Evolutionary conservation across 2,329 filamentous ascomycete genomes (phyloP), one percentile per base, ranked within the genome.

Genomic region (Dothiorella sarmentorum): DNA sequence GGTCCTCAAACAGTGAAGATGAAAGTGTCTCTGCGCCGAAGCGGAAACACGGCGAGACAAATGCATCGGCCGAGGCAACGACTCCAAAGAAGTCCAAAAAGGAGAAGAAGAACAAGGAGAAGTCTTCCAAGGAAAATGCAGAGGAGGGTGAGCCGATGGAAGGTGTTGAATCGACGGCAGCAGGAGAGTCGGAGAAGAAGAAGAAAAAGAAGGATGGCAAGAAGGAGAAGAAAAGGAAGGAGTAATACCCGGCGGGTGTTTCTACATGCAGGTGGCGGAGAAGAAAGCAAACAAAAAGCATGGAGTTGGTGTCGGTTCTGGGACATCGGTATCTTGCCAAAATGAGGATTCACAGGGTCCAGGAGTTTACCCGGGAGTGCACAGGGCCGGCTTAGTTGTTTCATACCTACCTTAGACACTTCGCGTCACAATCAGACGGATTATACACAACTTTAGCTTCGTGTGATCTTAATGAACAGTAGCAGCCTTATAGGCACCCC

Each of bases 11-110:
- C n/a, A n/a, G n/a, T n/a, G 75, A 76, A 15, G 70, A 68, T 49
- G 78, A 78, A 18, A 72, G 80, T 15, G 75, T 26, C n/a, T 10
- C 22, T n/a, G 55, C 22, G 4, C 35, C 9, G 15, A 80, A 79
- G 67, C 68, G 76, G 40, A 74, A 72, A 59, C 69, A 69, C 57
- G 66, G 66, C 29, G 67, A 70, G 45, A 65, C 65, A 27, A 68
- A 73, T 31, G 68, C 64, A 20, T 37, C 49, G 4, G 64, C 62
- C 3, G 68, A 67, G 40, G 53, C 59, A 7, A 59, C 67, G 40
- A 75, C 22, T n/a, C n/a, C 74, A 67, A 75, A 75, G 63, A 18
- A 66, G 37, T 37, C 59, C 53, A 37, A 42, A 40, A 49, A 60
- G 57, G 59, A 64, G 13, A 60, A 56, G 42, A 56, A 40, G 58